Percentiles rank a stretch among this genome's conserved stretches.
These are phyloP conservation scores for Leccinellum luteum DNA, from an alignment of 768 basidiomycete genomes.

Conservation along the genomic window DNA sequence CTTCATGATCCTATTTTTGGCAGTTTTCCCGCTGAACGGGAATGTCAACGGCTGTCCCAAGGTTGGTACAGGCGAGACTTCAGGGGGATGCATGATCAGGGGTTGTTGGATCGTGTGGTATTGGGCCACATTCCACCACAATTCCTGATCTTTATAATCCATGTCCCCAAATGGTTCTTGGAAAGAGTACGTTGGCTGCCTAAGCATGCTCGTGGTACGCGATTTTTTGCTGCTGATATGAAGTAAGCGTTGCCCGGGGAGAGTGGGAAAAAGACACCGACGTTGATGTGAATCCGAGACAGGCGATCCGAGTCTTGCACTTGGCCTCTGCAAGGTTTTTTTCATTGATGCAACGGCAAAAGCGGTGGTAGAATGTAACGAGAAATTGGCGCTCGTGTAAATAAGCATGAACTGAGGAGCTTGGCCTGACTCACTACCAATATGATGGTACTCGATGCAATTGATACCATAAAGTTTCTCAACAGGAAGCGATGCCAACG, in stretches of 20 bases:
- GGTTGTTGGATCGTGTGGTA: constrained; percentile 15
- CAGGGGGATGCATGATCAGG: constrained; percentile 15
- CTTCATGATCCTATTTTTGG: constrained; percentile 34
- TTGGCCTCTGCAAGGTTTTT: background rate
- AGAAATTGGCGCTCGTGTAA: background rate
- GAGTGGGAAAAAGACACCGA: constrained; percentile 4
- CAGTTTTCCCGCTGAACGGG: constrained; percentile 29
- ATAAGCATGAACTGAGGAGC: background rate
- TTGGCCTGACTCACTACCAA: constrained; percentile 10
- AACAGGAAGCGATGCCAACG: background rate
- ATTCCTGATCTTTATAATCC: constrained; percentile 20
- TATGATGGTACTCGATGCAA: background rate
- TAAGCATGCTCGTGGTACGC: constrained; percentile 14
- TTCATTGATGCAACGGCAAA: background rate
- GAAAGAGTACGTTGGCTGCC: constrained; percentile 2
- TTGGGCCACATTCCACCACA: constrained; percentile 7
- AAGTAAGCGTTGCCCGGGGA: background rate
- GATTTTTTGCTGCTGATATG: constrained; percentile 1
- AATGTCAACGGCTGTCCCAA: constrained; percentile 27
- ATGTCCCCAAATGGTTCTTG: constrained; percentile 11
- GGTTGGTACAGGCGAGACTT: constrained; percentile 16
- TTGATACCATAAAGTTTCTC: background rate
- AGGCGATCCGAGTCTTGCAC: background rate
- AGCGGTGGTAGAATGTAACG: background rate
- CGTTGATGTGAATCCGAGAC: background rate